phyloP scores from a whole-genome alignment of 129 eudicot genomes.

The Helichrysum umbraculigerum region DNA sequence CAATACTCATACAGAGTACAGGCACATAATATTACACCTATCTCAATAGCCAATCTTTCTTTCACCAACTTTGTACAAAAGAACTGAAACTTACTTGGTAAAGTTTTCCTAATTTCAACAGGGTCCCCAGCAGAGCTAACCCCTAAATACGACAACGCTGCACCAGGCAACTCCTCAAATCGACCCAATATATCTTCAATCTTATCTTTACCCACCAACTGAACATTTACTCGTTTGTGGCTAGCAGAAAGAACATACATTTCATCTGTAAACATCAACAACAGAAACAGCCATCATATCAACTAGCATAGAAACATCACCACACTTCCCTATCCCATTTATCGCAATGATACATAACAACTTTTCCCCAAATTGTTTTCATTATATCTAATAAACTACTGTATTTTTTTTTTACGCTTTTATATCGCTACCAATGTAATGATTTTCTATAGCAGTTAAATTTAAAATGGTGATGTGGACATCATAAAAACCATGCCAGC shows the following conservation, averaged over 20 bases:
- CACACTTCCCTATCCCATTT: not conserved
- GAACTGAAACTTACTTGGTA: slow-evolving; percentile 63
- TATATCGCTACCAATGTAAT: not conserved
- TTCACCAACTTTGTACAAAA: not conserved
- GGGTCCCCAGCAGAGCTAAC: slow-evolving; percentile 73
- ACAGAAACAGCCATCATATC: not conserved
- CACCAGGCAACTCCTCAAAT: slow-evolving; percentile 78
- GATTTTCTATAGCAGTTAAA: not conserved
- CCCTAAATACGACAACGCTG: slow-evolving; percentile 77
- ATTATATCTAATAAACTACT: not conserved
- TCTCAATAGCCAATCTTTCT: slow-evolving; percentile 2
- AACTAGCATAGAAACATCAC: not conserved
- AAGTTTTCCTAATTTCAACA: slow-evolving; percentile 39
- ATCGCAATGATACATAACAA: not conserved
- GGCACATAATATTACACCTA: too few relatives aligned
- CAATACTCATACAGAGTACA: too few relatives aligned
- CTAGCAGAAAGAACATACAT: slow-evolving; percentile 94
- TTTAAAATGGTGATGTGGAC: not conserved
- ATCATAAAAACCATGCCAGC: not conserved
- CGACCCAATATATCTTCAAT: slow-evolving; percentile 74
- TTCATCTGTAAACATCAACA: slow-evolving; percentile 59
- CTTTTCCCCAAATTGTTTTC: not conserved
- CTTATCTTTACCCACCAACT: slow-evolving; percentile 81
- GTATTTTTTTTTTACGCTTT: not conserved
- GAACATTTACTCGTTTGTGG: slow-evolving; percentile 66